These are phyloP conservation scores for Auriscalpium microsporum DNA, from an alignment of 768 basidiomycete genomes.

Conservation along the genomic window DNA sequence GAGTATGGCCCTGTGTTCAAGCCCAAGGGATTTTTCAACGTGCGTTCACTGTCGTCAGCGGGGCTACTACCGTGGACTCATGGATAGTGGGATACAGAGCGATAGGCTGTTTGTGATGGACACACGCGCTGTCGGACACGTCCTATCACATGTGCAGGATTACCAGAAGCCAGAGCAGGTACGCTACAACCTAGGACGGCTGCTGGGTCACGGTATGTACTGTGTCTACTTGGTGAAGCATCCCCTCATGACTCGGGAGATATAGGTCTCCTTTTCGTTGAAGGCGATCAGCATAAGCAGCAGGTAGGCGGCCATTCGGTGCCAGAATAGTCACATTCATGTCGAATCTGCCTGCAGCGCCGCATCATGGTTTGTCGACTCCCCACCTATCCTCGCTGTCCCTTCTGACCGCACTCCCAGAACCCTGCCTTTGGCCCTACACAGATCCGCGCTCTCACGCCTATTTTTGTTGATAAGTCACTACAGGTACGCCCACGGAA, in stretches of 20 bases:
- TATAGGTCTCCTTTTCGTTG: not conserved
- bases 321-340: not conserved
- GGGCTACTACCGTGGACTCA: not conserved
- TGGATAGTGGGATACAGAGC: not conserved
- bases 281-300: constrained; percentile 3
- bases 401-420: too few relatives aligned
- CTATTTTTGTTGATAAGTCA: not conserved
- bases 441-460: constrained; percentile 1
- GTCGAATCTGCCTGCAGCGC: not conserved
- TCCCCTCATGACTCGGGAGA: not conserved
- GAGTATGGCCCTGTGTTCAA: not conserved
- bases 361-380: not conserved
- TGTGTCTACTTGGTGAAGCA: not conserved
- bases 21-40: not conserved
- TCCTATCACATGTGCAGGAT: not conserved
- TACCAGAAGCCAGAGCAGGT: not conserved
- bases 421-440: constrained; percentile 4
- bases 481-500: not conserved
- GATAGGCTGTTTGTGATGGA: not conserved
- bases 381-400: not conserved
- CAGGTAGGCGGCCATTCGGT: not conserved
- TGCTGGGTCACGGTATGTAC: constrained; percentile 1
- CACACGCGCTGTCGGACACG: not conserved
- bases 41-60: not conserved
- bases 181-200: not conserved